Percentiles rank a stretch among this genome's conserved stretches.
Conservation (phyloP, 73 alveolate species). For the Diophrys appendiculata region DNA sequence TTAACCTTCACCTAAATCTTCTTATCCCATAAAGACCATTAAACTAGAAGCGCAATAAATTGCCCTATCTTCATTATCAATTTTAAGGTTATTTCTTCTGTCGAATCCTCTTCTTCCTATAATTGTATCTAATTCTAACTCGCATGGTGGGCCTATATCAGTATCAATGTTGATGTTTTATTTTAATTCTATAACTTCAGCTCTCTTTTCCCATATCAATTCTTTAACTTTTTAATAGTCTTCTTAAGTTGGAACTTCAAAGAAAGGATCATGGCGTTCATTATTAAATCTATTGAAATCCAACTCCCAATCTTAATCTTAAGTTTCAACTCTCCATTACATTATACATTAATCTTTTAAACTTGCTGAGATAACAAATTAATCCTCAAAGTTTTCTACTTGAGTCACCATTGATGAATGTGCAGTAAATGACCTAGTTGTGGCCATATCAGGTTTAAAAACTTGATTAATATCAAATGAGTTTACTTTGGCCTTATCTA, state of each 20-base stretch:
- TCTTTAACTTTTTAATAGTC: constrained; percentile 52
- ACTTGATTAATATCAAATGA: constrained; percentile 34
- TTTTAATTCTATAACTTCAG: constrained; percentile 69
- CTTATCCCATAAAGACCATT: constrained; percentile 63
- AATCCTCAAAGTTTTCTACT: constrained; percentile 44
- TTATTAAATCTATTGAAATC: constrained; percentile 50
- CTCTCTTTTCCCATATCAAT: constrained; percentile 68
- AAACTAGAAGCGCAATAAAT: constrained; percentile 89
- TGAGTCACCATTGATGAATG: constrained; percentile 58
- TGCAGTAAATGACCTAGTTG: constrained; percentile 57
- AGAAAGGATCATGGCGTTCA: constrained; percentile 70
- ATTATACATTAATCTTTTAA: constrained; percentile 23
- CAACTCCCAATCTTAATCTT: constrained; percentile 78
- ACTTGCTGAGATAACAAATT: constrained; percentile 2
- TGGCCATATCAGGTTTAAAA: constrained; percentile 55
- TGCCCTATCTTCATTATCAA: constrained; percentile 90
- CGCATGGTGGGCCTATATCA: constrained; percentile 50
- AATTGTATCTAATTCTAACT: constrained; percentile 58
- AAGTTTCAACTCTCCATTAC: constrained; percentile 69
- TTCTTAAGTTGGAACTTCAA: constrained; percentile 66
- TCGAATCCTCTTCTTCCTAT: constrained; percentile 96
- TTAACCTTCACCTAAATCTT: constrained; percentile 47
- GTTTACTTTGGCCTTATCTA: constrained; percentile 38
- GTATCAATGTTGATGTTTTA: constrained; percentile 69
- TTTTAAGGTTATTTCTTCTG: constrained; percentile 89